phyloP scores from a whole-genome alignment of 176 grass and related monocot genomes.

The Guadua angustifolia region DNA sequence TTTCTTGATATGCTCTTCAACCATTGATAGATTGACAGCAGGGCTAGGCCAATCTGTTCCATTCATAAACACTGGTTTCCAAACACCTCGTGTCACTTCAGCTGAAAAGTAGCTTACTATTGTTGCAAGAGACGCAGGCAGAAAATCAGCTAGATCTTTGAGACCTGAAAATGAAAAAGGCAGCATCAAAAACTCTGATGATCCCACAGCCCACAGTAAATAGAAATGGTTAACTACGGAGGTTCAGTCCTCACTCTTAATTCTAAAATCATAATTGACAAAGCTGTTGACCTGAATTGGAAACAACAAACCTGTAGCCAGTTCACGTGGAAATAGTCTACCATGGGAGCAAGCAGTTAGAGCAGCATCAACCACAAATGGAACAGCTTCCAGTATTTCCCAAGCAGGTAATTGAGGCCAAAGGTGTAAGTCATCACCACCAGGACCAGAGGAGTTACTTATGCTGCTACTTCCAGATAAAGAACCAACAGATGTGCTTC shows the following conservation, averaged over 20 bases:
- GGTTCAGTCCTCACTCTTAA: slow-evolving; percentile 14
- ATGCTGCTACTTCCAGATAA: slow-evolving; percentile 83
- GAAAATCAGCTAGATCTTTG: slow-evolving; percentile 87
- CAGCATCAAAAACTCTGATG: slow-evolving; percentile 13
- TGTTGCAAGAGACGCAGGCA: slow-evolving; percentile 85
- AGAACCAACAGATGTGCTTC: slow-evolving; percentile 62
- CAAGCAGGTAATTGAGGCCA: slow-evolving; percentile 96
- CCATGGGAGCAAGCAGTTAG: slow-evolving; percentile 96
- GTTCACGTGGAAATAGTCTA: slow-evolving; percentile 82
- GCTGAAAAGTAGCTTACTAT: slow-evolving; percentile 98
- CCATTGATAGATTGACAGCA: slow-evolving; percentile 77
- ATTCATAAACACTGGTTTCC: slow-evolving; percentile 98
- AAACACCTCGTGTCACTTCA: slow-evolving; percentile 94
- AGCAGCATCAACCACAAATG: slow-evolving; percentile 98
- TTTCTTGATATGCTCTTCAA: slow-evolving; percentile 96
- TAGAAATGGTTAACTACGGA: slow-evolving; percentile 6
- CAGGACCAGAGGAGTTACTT: slow-evolving; percentile 72
- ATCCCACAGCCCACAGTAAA: slow-evolving; percentile 21
- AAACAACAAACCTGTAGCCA: slow-evolving; percentile 79
- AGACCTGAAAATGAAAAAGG: slow-evolving; percentile 67
- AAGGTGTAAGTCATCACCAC: slow-evolving; percentile 63
- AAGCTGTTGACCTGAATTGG: slow-evolving; percentile 35
- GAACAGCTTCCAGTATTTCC: slow-evolving; percentile 96
- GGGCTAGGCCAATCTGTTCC: slow-evolving; percentile 99
- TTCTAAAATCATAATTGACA: slow-evolving; percentile 26